These are phyloP conservation scores for Monosporascus sp. DNA, from an alignment of 2,329 filamentous ascomycete genomes.

Conservation along the genomic window DNA sequence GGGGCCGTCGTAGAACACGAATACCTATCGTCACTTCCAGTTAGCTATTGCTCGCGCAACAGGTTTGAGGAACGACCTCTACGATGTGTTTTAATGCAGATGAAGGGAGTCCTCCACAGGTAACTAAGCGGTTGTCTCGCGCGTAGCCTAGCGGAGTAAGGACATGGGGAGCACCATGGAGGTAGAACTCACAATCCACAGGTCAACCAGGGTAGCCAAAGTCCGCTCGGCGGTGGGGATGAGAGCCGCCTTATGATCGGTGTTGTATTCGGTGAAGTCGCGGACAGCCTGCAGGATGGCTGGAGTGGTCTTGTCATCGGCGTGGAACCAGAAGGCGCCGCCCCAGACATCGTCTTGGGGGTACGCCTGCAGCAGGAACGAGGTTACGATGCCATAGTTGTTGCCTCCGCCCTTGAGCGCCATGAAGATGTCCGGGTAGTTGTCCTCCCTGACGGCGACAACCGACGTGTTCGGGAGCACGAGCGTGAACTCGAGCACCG, in stretches of 20 bases:
- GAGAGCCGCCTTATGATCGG: slow-evolving; percentile 54
- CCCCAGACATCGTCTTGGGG: slow-evolving; percentile 36
- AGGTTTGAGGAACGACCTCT: neutral
- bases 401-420: slow-evolving; percentile 52
- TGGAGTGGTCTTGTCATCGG: slow-evolving; percentile 22
- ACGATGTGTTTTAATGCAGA: no score
- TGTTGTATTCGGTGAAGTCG: slow-evolving; percentile 53
- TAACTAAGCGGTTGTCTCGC: no score
- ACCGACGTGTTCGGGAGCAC: slow-evolving; percentile 46
- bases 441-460: slow-evolving; percentile 34
- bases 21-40: slow-evolving; percentile 20
- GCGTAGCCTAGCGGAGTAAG: no score
- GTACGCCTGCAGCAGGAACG: slow-evolving; percentile 38
- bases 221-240: slow-evolving; percentile 50
- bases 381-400: slow-evolving; percentile 48
- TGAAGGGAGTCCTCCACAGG: no score
- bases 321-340: slow-evolving; percentile 34
- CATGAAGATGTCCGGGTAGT: slow-evolving; percentile 44
- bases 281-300: slow-evolving; percentile 41
- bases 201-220: slow-evolving; percentile 36
- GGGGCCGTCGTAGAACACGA: slow-evolving; percentile 57
- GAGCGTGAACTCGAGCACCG: slow-evolving; percentile 42
- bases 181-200: slow-evolving; percentile 42
- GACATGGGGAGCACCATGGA: no score
- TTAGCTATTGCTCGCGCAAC: neutral